A percentile compares a stretch with the other conserved stretches of the same genome.
These are phyloP conservation scores for Betula pendula DNA, from an alignment of 306 rosid species.

Conservation along the genomic window DNA sequence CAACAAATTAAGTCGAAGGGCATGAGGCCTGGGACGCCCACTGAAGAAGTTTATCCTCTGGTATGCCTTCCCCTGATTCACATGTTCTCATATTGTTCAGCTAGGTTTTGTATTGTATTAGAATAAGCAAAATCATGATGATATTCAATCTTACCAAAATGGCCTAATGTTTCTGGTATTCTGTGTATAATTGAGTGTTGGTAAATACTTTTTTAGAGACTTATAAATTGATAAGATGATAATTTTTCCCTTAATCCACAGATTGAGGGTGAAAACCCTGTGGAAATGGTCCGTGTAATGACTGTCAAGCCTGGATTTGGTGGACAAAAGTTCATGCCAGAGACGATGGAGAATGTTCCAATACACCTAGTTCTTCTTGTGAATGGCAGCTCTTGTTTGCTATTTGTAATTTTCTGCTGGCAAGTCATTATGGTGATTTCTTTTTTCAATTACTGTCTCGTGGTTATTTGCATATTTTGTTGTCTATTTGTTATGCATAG, in stretches of 20 bases:
- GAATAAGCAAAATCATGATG: background rate
- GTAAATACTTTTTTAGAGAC: background rate
- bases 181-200: background rate
- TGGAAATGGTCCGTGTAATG: constrained; percentile 98
- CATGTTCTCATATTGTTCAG: constrained; percentile 2
- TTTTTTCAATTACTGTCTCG: background rate
- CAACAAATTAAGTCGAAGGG: constrained; percentile 58
- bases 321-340: constrained; percentile 92
- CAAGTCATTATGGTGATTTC: background rate
- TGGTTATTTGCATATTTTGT: background rate
- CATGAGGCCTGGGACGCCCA: constrained; percentile 79
- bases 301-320: constrained; percentile 99
- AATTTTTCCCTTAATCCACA: constrained; percentile 26
- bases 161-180: background rate
- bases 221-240: constrained; percentile 2
- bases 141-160: background rate
- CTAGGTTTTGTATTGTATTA: background rate
- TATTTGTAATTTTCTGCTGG: constrained; percentile 14
- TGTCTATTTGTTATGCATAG: background rate
- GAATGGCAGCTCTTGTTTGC: background rate
- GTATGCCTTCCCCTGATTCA: constrained; percentile 37
- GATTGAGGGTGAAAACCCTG: constrained; percentile 84
- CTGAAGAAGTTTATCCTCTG: constrained; percentile 87
- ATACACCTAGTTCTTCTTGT: constrained; percentile 11
- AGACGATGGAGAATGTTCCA: constrained; percentile 84